Conservation (phyloP, 2,329 filamentous ascomycete species). For the Botrytis galanthina region DNA sequence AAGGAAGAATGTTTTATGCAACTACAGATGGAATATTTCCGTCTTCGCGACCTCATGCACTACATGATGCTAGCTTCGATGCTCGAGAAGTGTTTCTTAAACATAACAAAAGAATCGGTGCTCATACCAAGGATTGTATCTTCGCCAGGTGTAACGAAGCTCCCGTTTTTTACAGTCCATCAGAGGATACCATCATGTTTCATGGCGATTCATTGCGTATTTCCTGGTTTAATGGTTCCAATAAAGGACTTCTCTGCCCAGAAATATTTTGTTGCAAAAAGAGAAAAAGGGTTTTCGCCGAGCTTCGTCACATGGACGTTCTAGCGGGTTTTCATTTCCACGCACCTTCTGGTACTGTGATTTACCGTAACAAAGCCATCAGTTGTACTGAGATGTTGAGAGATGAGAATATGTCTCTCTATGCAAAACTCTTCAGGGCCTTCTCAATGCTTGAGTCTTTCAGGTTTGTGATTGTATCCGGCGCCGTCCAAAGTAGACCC, state of each 20-base stretch:
- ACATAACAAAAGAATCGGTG: neutral
- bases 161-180: neutral
- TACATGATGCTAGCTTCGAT: neutral
- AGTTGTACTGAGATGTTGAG: neutral
- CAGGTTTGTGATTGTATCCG: neutral
- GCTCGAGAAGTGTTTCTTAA: neutral
- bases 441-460: neutral
- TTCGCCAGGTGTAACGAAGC: rapidly evolving
- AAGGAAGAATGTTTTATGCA: neutral
- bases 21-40: neutral
- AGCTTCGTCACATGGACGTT: neutral
- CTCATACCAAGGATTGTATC: neutral
- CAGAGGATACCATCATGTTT: neutral
- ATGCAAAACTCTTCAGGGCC: neutral
- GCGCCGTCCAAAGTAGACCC: neutral
- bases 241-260: neutral
- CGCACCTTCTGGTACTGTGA: no score
- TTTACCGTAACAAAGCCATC: no score
- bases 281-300: neutral
- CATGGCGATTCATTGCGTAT: neutral
- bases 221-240: rapidly evolving
- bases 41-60: neutral
- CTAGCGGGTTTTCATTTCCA: neutral
- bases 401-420: neutral
- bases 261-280: neutral